Conservation (phyloP, 2,329 filamentous ascomycete genomes). For the Fusarium siculi region DNA sequence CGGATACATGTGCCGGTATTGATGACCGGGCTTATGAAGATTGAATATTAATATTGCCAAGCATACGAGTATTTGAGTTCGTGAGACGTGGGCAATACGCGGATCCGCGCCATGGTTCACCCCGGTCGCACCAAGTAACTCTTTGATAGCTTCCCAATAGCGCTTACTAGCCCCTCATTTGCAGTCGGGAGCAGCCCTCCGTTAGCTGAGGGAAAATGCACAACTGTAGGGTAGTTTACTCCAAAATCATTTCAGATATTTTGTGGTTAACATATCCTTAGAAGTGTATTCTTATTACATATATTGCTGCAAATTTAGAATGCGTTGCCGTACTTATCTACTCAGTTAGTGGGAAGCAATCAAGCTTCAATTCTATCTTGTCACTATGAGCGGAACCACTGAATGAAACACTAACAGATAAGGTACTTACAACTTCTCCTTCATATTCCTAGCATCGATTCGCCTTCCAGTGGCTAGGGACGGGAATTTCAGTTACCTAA, state of each 20-base stretch:
- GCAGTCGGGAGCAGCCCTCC: background rate
- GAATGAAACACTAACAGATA: accelerated
- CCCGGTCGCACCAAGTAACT: background rate
- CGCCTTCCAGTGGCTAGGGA: accelerated
- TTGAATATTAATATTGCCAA: background rate
- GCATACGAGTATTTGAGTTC: background rate
- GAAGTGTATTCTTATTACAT: too few relatives aligned
- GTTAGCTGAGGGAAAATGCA: background rate
- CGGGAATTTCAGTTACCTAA: accelerated
- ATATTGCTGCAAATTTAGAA: too few relatives aligned
- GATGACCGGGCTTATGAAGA: background rate
- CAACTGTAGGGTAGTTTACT: background rate
- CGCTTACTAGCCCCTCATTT: background rate
- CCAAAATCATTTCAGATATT: background rate
- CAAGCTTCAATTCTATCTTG: accelerated
- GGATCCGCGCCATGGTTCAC: background rate
- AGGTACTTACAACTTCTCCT: background rate
- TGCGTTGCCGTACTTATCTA: too few relatives aligned
- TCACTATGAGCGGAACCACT: accelerated
- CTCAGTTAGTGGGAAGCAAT: background rate
- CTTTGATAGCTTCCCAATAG: background rate
- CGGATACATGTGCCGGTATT: background rate
- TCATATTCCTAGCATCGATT: too few relatives aligned
- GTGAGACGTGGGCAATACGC: background rate
- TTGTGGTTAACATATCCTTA: too few relatives aligned